These are phyloP conservation scores for Fusarium brachygibbosum DNA, from an alignment of 2,329 filamentous ascomycete species.

Conservation along the genomic window DNA sequence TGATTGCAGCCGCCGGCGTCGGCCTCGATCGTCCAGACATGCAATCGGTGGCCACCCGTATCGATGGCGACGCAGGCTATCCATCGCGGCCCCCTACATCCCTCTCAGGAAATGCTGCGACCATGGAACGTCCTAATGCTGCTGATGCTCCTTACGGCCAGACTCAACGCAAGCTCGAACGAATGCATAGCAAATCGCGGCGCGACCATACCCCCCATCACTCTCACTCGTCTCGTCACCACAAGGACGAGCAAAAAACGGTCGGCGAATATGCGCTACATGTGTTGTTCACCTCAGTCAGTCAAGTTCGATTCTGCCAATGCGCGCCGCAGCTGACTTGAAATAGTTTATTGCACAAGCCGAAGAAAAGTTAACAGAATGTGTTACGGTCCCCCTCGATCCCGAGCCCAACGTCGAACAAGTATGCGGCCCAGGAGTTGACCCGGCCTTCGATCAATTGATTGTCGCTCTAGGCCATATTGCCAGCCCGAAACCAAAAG, in stretches of 20 bases:
- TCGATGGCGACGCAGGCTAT: slow-evolving; percentile 60
- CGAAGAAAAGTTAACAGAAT: slow-evolving; percentile 95
- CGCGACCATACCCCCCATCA: slow-evolving; percentile 81
- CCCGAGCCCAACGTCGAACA: slow-evolving; percentile 87
- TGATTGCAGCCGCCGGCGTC: slow-evolving; percentile 78
- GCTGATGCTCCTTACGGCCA: slow-evolving; percentile 60
- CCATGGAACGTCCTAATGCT: slow-evolving; percentile 61
- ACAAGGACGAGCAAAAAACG: slow-evolving; percentile 83
- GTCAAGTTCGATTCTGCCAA: slow-evolving; percentile 48
- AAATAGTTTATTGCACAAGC: slow-evolving; percentile 89
- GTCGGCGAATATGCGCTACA: slow-evolving; percentile 98
- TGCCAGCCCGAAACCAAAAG: slow-evolving; percentile 92
- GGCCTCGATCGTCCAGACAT: slow-evolving; percentile 68
- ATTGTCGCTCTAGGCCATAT: slow-evolving; percentile 95
- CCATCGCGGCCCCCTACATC: slow-evolving; percentile 62
- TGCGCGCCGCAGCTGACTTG: slow-evolving; percentile 32
- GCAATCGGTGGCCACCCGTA: slow-evolving; percentile 59
- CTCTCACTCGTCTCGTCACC: slow-evolving; percentile 78
- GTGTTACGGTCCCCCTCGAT: slow-evolving; percentile 82
- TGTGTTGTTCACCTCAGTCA: slow-evolving; percentile 91
- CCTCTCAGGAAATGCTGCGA: slow-evolving; percentile 58
- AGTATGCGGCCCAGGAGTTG: slow-evolving; percentile 90
- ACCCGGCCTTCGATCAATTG: slow-evolving; percentile 91
- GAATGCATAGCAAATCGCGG: slow-evolving; percentile 75
- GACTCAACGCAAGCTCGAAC: slow-evolving; percentile 68